phyloP scores from a whole-genome alignment of 176 grass and related monocot genomes.

The Oryza australiensis region DNA sequence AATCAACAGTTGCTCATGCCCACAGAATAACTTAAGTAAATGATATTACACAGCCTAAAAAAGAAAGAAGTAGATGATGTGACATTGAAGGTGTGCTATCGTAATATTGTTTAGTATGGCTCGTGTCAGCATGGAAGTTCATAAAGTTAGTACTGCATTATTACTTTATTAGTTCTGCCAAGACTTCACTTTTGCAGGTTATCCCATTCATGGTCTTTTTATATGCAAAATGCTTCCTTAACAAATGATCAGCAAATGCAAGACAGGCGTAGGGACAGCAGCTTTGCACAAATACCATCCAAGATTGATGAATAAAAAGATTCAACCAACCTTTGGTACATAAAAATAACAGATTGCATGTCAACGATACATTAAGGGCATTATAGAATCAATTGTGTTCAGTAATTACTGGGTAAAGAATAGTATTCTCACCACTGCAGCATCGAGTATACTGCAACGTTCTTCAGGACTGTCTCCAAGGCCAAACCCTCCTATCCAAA shows the following conservation, averaged over 20 bases:
- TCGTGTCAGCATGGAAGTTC: neutral
- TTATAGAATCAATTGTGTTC: neutral
- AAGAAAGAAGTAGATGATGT: neutral
- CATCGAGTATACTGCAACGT: constrained; percentile 71
- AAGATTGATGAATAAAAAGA: neutral
- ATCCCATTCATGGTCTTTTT: neutral
- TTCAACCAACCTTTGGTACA: neutral
- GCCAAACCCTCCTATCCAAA: constrained; percentile 95
- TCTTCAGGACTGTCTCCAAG: constrained; percentile 84
- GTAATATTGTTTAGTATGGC: constrained; percentile 25
- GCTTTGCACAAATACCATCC: constrained; percentile 11
- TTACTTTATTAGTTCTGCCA: neutral
- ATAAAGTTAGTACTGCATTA: neutral
- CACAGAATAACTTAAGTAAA: neutral
- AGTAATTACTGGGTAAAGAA: constrained; percentile 10
- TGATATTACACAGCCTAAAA: neutral
- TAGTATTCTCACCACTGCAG: constrained; percentile 63
- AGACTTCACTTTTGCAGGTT: neutral
- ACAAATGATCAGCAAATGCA: neutral
- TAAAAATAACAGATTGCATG: neutral
- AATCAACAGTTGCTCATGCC: neutral
- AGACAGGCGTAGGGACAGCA: neutral
- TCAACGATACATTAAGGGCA: neutral
- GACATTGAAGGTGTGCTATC: neutral
- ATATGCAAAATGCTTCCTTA: neutral